Evolutionary conservation across 768 basidiomycete species (phyloP).

Genomic region (Kwoniella dejecticola): DNA sequence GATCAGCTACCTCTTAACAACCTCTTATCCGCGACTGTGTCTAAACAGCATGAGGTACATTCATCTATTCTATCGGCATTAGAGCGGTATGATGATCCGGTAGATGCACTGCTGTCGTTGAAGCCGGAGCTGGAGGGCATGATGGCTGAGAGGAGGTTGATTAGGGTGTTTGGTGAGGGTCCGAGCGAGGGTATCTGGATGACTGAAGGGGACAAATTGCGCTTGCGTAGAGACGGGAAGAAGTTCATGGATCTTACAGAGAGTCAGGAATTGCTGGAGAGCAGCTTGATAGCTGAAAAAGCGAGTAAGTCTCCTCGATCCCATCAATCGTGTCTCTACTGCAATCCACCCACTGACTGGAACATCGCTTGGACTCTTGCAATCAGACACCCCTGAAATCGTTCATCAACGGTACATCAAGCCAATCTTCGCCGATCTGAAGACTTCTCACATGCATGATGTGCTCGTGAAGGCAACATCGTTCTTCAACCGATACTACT

Average conservation of each 20-base stretch:
- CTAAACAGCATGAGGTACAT: constrained; percentile 6
- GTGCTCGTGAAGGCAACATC: constrained; percentile 24
- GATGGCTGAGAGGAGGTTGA: constrained; percentile 26
- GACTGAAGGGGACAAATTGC: constrained; percentile 40
- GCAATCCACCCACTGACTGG: no score
- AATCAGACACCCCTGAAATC: constrained; percentile 28
- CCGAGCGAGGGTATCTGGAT: constrained; percentile 25
- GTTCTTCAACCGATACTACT: constrained; percentile 39
- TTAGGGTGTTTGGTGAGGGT: constrained; percentile 19
- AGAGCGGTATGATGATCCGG: constrained; percentile 24
- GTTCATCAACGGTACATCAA: constrained; percentile 28
- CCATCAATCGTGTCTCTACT: no score
- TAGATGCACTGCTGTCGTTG: constrained; percentile 21
- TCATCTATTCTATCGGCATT: constrained; percentile 12
- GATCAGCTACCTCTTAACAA: constrained; percentile 14
- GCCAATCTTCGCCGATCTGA: constrained; percentile 26
- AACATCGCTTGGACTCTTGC: no score
- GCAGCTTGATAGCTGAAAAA: constrained; percentile 2
- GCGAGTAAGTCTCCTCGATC: constrained; percentile 6
- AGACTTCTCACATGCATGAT: constrained; percentile 24
- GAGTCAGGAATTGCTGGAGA: constrained; percentile 8
- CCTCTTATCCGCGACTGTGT: constrained; percentile 1
- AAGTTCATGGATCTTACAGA: constrained; percentile 40
- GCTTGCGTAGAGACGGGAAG: constrained; percentile 26
- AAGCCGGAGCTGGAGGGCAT: constrained; percentile 17